phyloP scores from a whole-genome alignment of 1,284 basidiomycete genomes.

The Sphagnurus paluster region DNA sequence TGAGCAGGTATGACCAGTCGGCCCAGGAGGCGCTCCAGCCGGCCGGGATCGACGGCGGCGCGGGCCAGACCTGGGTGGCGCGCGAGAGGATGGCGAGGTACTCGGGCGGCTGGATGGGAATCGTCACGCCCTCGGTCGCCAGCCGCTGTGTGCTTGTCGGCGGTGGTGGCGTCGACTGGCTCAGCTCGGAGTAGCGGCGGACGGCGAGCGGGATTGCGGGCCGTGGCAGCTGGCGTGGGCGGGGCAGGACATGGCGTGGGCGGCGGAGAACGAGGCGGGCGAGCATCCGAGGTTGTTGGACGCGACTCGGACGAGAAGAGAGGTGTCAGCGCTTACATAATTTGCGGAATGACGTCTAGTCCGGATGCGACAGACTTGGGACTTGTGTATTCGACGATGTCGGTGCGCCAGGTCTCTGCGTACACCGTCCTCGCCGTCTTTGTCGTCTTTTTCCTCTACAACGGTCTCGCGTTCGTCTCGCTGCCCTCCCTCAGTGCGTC shows the following conservation, averaged over 20 bases:
- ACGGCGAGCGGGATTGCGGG: too few relatives aligned
- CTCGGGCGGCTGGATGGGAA: constrained; percentile 2
- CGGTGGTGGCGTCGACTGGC: too few relatives aligned
- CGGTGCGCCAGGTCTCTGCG: constrained; percentile 19
- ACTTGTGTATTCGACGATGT: constrained; percentile 8
- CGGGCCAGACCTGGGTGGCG: constrained; percentile 27
- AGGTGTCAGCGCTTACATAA: too few relatives aligned
- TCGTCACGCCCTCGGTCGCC: neutral
- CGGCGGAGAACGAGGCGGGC: too few relatives aligned
- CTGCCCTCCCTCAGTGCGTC: too few relatives aligned
- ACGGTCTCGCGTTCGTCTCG: too few relatives aligned
- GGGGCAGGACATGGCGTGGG: too few relatives aligned
- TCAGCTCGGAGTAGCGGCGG: too few relatives aligned
- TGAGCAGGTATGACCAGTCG: constrained; percentile 30
- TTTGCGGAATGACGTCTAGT: neutral
- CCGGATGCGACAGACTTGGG: too few relatives aligned
- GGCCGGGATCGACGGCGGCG: constrained; percentile 22
- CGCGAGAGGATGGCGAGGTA: constrained; percentile 19
- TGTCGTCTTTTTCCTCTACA: constrained; percentile 39
- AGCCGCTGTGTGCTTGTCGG: neutral
- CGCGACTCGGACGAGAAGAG: too few relatives aligned
- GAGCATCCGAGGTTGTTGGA: too few relatives aligned
- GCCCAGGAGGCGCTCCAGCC: constrained; percentile 36
- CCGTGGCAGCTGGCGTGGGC: too few relatives aligned
- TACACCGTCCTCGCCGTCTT: constrained; percentile 38